Conservation (phyloP, 352 stramenopile genomes). For the Pythium rishiriense region DNA sequence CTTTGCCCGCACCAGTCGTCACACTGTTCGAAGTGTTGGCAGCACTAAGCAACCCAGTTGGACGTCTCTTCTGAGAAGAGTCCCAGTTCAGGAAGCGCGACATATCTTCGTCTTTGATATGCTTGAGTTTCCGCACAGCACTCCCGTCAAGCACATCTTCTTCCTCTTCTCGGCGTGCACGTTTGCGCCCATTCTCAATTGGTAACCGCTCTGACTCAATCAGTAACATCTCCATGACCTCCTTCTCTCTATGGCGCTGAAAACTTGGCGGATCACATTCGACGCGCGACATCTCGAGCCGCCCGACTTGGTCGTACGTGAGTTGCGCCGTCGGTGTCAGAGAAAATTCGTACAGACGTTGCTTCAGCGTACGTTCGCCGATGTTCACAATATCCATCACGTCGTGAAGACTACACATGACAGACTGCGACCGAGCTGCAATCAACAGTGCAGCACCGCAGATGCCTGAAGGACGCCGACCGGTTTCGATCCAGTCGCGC, state of each 20-base stretch:
- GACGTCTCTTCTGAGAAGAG: slow-evolving; percentile 64
- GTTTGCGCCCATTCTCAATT: slow-evolving; percentile 48
- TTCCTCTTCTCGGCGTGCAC: slow-evolving; percentile 34
- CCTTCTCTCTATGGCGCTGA: slow-evolving; percentile 82
- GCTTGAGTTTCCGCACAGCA: slow-evolving; percentile 49
- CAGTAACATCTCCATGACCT: slow-evolving; percentile 90
- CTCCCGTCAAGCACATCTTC: slow-evolving; percentile 41
- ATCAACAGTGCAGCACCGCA: slow-evolving; percentile 97
- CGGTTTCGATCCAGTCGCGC: slow-evolving; percentile 98
- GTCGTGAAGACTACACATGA: slow-evolving; percentile 85
- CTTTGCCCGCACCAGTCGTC: slow-evolving; percentile 14
- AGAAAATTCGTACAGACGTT: slow-evolving; percentile 97
- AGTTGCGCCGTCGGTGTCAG: slow-evolving; percentile 93
- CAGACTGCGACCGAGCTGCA: slow-evolving; percentile 94
- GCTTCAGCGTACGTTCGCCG: slow-evolving; percentile 95
- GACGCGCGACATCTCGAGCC: slow-evolving; percentile 83
- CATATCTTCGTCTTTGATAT: slow-evolving; percentile 78
- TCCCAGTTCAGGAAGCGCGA: slow-evolving; percentile 68
- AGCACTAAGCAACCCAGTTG: slow-evolving; percentile 37
- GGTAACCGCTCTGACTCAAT: slow-evolving; percentile 76
- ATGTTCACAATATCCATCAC: slow-evolving; percentile 95
- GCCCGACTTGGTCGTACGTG: slow-evolving; percentile 95
- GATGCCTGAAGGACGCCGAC: slow-evolving; percentile 95
- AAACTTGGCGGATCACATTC: slow-evolving; percentile 90
- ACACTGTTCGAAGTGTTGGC: background rate